Conservation (phyloP, 176 grass and related monocot genomes). For the Urochloa ruziziensis region DNA sequence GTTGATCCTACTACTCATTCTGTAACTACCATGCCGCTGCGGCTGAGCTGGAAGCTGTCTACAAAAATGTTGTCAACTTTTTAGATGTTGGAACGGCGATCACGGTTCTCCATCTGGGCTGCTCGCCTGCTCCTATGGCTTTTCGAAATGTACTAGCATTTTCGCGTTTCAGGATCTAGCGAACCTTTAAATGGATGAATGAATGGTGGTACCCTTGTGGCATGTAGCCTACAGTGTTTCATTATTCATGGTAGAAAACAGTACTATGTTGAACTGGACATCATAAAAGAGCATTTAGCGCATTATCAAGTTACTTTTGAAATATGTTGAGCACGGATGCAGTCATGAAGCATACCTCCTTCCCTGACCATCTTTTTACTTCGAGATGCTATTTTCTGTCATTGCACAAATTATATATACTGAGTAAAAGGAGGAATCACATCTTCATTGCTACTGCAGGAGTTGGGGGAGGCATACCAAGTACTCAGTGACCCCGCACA, state of each 20-base stretch:
- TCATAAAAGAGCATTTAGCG: neutral
- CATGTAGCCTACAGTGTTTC: neutral
- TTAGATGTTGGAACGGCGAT: neutral
- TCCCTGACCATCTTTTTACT: neutral
- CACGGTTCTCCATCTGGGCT: neutral
- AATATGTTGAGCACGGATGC: neutral
- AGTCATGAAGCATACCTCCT: too few species aligned
- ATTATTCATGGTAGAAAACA: neutral
- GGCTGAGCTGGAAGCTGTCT: neutral
- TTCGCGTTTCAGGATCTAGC: neutral
- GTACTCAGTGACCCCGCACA: slow-evolving; percentile 79
- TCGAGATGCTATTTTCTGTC: neutral
- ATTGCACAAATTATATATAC: neutral
- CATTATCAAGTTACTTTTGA: neutral
- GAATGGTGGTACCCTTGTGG: neutral
- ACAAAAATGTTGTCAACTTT: neutral
- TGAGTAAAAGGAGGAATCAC: neutral
- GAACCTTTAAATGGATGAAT: neutral
- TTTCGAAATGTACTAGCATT: neutral
- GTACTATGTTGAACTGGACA: neutral
- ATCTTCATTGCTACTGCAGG: slow-evolving; percentile 53
- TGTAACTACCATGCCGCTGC: neutral
- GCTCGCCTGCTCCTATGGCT: neutral
- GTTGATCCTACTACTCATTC: neutral
- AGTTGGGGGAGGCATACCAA: slow-evolving; percentile 96